Evolutionary conservation across 306 rosid species (phyloP).

Genomic region (Trichosanthes cucumerina): DNA sequence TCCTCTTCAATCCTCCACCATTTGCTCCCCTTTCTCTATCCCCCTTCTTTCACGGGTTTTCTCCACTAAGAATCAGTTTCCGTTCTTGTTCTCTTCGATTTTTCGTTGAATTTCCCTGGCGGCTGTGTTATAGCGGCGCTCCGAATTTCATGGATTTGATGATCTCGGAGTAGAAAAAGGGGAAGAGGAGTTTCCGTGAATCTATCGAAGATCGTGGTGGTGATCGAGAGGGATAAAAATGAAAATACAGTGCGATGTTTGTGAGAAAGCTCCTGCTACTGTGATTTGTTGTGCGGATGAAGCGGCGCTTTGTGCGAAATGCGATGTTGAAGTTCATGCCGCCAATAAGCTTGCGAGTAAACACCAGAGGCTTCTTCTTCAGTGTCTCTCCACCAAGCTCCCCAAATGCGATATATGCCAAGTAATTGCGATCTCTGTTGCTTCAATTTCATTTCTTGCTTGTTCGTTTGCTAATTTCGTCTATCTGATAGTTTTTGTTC

Average conservation of each 20-base stretch:
- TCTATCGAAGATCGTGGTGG: background rate
- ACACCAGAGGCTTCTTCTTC: constrained; percentile 90
- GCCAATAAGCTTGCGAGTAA: constrained; percentile 97
- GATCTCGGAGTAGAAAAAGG: background rate
- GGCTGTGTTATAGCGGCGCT: background rate
- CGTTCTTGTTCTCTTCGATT: background rate
- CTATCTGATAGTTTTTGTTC: background rate
- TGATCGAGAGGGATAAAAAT: constrained; percentile 20
- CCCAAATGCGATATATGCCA: constrained; percentile 95
- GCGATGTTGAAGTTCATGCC: constrained; percentile 93
- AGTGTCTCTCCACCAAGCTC: constrained; percentile 66
- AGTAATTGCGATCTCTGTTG: constrained; percentile 25
- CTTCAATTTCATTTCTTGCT: background rate
- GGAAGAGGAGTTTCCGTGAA: background rate
- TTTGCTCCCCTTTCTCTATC: constrained; percentile 5
- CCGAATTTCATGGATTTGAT: background rate
- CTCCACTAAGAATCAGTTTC: background rate
- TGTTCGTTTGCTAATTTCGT: background rate
- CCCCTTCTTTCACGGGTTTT: background rate
- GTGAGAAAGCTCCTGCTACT: constrained; percentile 90
- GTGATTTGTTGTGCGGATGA: constrained; percentile 97
- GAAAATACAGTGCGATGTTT: constrained; percentile 97
- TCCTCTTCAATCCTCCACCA: constrained; percentile 25
- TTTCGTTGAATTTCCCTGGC: background rate
- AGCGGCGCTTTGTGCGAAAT: constrained; percentile 85